Evolutionary conservation across 768 basidiomycete species (phyloP).

Genomic region (Pleurotus sapidus): DNA sequence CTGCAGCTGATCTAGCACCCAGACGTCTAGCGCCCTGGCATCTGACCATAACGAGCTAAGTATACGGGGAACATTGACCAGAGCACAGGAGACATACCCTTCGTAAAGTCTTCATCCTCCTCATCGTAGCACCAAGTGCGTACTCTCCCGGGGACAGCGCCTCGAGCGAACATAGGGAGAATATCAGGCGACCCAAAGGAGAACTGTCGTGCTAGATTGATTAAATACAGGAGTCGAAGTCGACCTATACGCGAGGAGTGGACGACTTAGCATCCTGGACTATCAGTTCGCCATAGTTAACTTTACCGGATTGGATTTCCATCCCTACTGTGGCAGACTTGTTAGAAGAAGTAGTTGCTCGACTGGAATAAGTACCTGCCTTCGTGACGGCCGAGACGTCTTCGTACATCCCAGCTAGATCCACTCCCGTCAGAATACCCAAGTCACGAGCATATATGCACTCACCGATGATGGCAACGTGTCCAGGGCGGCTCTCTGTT

Average conservation of each 20-base stretch:
- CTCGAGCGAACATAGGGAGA: constrained; percentile 81
- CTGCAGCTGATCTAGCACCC: constrained; percentile 74
- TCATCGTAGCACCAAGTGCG: constrained; percentile 75
- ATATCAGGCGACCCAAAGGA: constrained; percentile 90
- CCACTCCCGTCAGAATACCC: background rate
- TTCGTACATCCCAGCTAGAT: constrained; percentile 81
- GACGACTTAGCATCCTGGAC: background rate
- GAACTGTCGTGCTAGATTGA: constrained; percentile 70
- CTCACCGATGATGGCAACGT: constrained; percentile 82
- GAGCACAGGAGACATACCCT: constrained; percentile 40
- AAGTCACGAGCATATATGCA: background rate
- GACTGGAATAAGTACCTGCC: constrained; percentile 33
- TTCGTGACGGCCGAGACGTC: constrained; percentile 87
- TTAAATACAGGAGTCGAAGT: constrained; percentile 92
- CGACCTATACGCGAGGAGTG: constrained; percentile 39
- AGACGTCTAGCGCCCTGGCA: constrained; percentile 72
- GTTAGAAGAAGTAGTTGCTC: constrained; percentile 1
- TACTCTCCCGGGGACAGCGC: constrained; percentile 68
- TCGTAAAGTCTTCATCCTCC: constrained; percentile 83
- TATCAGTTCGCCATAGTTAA: too few species aligned
- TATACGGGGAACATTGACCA: background rate
- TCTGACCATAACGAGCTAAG: constrained; percentile 37
- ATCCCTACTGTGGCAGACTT: constrained; percentile 47
- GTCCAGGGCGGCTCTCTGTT: constrained; percentile 85
- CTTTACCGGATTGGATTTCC: constrained; percentile 79